A percentile compares a stretch with the other conserved stretches of the same genome.
Conservation (phyloP, 2,329 filamentous ascomycete species). For the Apiospora koreana region DNA sequence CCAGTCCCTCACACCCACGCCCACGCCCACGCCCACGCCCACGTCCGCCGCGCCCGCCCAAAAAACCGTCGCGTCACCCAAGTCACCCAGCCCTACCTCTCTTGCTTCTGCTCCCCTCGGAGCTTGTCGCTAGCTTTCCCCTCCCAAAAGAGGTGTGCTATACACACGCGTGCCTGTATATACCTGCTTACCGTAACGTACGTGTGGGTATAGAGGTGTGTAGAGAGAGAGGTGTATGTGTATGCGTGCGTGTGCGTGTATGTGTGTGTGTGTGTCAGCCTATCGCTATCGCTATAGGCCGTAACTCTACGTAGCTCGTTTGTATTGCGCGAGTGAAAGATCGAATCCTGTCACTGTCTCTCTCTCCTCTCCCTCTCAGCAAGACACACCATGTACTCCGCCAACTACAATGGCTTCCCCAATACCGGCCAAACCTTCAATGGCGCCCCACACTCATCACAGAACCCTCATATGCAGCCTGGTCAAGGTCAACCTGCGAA, state of each 20-base stretch:
- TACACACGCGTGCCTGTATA: background rate
- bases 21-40: constrained; percentile 1
- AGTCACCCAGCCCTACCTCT: background rate
- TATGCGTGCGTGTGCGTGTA: background rate
- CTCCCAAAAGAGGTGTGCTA: background rate
- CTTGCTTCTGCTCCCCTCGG: background rate
- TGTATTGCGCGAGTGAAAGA: constrained; percentile 7
- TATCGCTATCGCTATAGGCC: constrained; percentile 12
- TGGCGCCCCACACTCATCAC: constrained; percentile 44
- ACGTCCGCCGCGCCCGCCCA: background rate
- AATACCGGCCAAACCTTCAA: constrained; percentile 54
- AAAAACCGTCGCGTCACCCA: constrained; percentile 5
- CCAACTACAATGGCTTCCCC: constrained; percentile 53
- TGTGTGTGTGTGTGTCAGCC: constrained; percentile 7
- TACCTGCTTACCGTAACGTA: no score
- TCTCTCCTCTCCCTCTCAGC: constrained; percentile 10
- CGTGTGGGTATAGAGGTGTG: constrained; percentile 15
- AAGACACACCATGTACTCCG: constrained; percentile 52
- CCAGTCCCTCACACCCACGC: constrained; percentile 10
- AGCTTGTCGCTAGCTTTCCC: background rate
- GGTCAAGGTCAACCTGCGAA: constrained; percentile 41
- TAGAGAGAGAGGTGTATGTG: background rate
- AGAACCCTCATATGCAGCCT: constrained; percentile 48
- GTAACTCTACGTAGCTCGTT: constrained; percentile 8
- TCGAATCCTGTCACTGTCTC: background rate